phyloP scores from a whole-genome alignment of 2,329 filamentous ascomycete species.

The Fusarium poae region DNA sequence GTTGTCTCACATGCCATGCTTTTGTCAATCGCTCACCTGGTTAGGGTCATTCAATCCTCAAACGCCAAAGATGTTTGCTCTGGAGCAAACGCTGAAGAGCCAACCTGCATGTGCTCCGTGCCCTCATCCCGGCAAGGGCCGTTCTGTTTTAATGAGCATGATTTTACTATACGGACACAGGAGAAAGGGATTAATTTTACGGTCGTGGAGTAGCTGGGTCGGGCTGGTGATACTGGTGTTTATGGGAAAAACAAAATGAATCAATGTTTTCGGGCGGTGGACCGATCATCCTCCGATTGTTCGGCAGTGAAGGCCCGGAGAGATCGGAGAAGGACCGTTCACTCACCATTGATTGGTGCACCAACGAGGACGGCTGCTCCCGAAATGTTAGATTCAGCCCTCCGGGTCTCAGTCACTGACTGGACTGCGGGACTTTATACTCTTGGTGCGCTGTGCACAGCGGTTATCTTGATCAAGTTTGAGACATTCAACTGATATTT shows the following conservation, averaged over 20 bases:
- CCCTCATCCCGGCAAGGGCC: conserved; percentile 12
- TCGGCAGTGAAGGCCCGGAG: conserved; percentile 16
- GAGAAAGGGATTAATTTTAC: neutral
- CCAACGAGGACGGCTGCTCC: conserved; percentile 15
- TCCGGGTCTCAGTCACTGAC: neutral
- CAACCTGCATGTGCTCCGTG: conserved; percentile 31
- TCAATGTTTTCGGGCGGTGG: conserved; percentile 9
- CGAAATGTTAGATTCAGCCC: conserved; percentile 2
- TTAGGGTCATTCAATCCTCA: neutral
- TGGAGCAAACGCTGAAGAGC: conserved; percentile 25
- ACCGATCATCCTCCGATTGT: conserved; percentile 17
- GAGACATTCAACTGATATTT: conserved; percentile 4
- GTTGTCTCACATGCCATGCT: neutral
- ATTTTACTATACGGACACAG: neutral
- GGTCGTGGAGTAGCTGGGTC: conserved; percentile 25
- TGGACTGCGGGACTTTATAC: conserved; percentile 4
- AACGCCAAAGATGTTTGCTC: conserved; percentile 29
- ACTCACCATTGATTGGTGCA: conserved; percentile 11
- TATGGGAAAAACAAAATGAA: neutral
- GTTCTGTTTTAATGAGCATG: conserved; percentile 2
- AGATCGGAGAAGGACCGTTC: conserved; percentile 11
- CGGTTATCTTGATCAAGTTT: conserved; percentile 5
- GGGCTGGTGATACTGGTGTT: conserved; percentile 3
- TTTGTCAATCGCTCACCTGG: neutral
- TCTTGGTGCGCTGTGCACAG: conserved; percentile 19